phyloP scores from a whole-genome alignment of 257 asterid genomes.

The Solanum pimpinellifolium region DNA sequence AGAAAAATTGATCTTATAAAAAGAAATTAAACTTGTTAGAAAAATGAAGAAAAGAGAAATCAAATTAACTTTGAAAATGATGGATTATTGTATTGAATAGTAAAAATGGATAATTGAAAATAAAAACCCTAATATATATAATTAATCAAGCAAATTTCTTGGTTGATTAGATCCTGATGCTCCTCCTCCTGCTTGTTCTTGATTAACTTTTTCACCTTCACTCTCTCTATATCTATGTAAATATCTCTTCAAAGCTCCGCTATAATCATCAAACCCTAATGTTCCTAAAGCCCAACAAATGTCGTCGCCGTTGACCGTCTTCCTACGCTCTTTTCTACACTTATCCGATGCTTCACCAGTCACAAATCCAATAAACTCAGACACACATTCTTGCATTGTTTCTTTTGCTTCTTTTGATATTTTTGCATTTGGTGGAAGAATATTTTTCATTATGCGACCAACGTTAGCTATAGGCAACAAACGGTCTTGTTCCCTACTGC shows the following conservation, averaged over 20 bases:
- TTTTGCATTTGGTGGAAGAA: constrained; percentile 49
- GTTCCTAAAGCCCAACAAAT: constrained; percentile 48
- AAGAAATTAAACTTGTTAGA: neutral
- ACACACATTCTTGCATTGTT: constrained; percentile 73
- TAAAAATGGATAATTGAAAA: neutral
- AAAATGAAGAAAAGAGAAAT: neutral
- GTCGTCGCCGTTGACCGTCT: constrained; percentile 68
- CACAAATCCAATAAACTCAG: constrained; percentile 63
- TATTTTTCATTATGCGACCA: constrained; percentile 69
- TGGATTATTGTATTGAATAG: neutral
- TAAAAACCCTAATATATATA: neutral
- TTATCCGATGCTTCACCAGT: constrained; percentile 64
- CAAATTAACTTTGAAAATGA: neutral
- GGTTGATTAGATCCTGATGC: neutral
- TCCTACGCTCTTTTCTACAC: constrained; percentile 56
- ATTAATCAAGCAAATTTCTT: neutral
- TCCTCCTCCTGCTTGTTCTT: neutral
- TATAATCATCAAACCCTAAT: constrained; percentile 54
- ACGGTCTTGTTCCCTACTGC: constrained; percentile 33
- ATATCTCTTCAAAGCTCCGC: constrained; percentile 38
- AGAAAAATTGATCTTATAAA: neutral
- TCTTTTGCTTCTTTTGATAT: constrained; percentile 73
- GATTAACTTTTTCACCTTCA: constrained; percentile 34
- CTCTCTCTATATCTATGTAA: constrained; percentile 48
- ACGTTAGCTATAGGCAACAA: constrained; percentile 65